Base-by-base conservation (phyloP, 2,329 filamentous ascomycete genomes). In the Cryphonectria nitschkei region DNA sequence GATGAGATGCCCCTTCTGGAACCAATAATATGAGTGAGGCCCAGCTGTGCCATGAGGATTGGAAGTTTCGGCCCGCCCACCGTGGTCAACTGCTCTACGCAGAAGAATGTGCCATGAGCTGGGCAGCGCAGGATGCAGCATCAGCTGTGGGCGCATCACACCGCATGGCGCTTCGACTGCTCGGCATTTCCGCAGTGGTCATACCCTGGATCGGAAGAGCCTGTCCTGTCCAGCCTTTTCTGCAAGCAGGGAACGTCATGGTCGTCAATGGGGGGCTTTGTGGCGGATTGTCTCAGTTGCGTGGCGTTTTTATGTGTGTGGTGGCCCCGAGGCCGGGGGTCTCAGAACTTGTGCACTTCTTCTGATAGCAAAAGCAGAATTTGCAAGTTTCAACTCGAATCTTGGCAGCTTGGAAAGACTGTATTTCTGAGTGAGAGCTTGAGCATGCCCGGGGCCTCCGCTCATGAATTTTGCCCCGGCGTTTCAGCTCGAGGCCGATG, bases 51-150 rank as follows among this genome's bases (percentile, higher is more conserved):
- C 52, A 58, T 52, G 19, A 26, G 32, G 16, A 26, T 14, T 69
- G n/a, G 68, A 62, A 65, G 39, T 65, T 26, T 34, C 62, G 68
- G 62, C 52, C 68, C 62, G 68, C 22, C 56, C 61, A 50, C 68
- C 52, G 68, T 43, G 52, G n/a, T 16, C 19, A 46, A 26, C 29
- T 19, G 32, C 34, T 29, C 34, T 39, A 29, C 50, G 7, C 22
- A 50, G 46, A n/a, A n/a, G 16, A 50, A 22, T 22, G 7, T 56
- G 54, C 26, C 65, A 50, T 34, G 29, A 3, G 39, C 32, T 26
- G 37, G 11, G 16, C 46, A n/a, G 3, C 37, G 61, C 37, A 64
- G 39, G 37, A 39, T 46, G 32, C 56, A 41, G 39, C 46, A 50
- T 50, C n/a, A 50, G 46, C 46, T 22, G 46, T 50, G 46, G 19